Percentiles rank a stretch among this genome's conserved stretches.
Conservation (phyloP, 1,139 yeast species). For the Pichia sp. region DNA sequence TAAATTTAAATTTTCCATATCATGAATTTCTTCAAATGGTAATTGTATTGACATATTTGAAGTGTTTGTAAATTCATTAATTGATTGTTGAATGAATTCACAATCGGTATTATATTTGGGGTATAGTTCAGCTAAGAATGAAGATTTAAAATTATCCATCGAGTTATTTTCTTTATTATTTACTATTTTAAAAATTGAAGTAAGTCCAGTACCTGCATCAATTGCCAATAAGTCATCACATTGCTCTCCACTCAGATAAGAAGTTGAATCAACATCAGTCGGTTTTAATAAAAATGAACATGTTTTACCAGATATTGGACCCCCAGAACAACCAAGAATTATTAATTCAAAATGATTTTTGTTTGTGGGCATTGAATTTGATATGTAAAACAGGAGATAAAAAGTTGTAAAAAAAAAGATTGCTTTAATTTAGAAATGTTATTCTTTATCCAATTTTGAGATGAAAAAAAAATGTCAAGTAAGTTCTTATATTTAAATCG, state of each 20-base stretch:
- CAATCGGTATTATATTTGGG: slow-evolving; percentile 12
- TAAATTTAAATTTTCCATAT: slow-evolving; percentile 11
- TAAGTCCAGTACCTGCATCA: slow-evolving; percentile 77
- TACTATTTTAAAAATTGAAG: slow-evolving; percentile 50
- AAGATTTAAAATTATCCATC: slow-evolving; percentile 6
- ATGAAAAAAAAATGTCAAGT: too few species aligned
- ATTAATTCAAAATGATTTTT: slow-evolving; percentile 33
- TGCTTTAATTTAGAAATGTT: too few species aligned
- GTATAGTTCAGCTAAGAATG: slow-evolving; percentile 21
- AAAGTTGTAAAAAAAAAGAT: too few species aligned
- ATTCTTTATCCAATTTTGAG: too few species aligned
- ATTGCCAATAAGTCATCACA: slow-evolving; percentile 46
- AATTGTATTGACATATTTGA: slow-evolving; percentile 3
- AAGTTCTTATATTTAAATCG: too few species aligned
- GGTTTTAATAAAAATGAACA: slow-evolving; percentile 67
- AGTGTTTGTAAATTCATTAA: background rate
- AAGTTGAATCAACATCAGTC: slow-evolving; percentile 32
- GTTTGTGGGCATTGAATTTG: slow-evolving; percentile 18
- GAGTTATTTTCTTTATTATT: slow-evolving; percentile 17
- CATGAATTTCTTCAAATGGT: slow-evolving; percentile 13
- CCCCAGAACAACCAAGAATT: slow-evolving; percentile 71
- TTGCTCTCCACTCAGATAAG: slow-evolving; percentile 8
- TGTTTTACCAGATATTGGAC: slow-evolving; percentile 64
- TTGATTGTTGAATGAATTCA: background rate
- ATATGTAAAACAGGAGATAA: too few species aligned